phyloP scores from a whole-genome alignment of 495 filamentous ascomycete genomes.

The Penicillium atrosanguineum region DNA sequence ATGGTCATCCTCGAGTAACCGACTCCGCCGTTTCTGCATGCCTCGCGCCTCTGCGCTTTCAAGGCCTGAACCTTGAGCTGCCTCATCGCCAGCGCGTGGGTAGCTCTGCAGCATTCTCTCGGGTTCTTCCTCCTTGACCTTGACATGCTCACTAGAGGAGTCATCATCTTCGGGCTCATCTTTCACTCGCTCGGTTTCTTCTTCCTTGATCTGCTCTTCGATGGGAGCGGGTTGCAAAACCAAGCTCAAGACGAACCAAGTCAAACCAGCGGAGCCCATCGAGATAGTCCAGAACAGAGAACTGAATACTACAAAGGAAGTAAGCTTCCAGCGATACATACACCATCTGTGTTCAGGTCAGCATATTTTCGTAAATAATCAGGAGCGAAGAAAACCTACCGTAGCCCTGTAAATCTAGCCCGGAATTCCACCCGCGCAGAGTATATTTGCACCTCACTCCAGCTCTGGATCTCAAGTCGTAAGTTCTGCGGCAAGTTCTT shows the following conservation, averaged over 20 bases:
- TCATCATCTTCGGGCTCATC: conserved; percentile 24
- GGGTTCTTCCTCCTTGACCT: conserved; percentile 23
- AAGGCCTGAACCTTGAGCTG: conserved; percentile 32
- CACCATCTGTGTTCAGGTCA: conserved; percentile 54
- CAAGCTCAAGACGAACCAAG: conserved; percentile 53
- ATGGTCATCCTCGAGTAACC: conserved; percentile 21
- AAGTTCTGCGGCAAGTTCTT: conserved; percentile 55
- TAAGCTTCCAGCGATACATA: conserved; percentile 77
- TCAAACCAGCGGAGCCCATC: conserved; percentile 56
- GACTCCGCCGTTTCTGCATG: conserved; percentile 37
- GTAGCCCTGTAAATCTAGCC: conserved; percentile 69
- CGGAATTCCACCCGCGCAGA: conserved; percentile 61
- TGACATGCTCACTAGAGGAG: conserved; percentile 11
- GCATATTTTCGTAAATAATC: not conserved
- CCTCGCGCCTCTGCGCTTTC: conserved; percentile 34
- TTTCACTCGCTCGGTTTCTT: conserved; percentile 27
- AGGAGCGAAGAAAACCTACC: conserved; percentile 30
- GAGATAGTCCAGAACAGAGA: conserved; percentile 71
- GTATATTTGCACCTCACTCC: conserved; percentile 72
- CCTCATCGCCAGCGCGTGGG: conserved; percentile 10
- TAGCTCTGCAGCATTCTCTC: conserved; percentile 22
- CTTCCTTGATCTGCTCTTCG: conserved; percentile 27
- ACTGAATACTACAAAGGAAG: conserved; percentile 65
- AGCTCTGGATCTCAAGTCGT: conserved; percentile 64
- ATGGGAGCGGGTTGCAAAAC: conserved; percentile 24